Conservation (phyloP, 345 rosid genomes). For the Euphorbia lathyris region DNA sequence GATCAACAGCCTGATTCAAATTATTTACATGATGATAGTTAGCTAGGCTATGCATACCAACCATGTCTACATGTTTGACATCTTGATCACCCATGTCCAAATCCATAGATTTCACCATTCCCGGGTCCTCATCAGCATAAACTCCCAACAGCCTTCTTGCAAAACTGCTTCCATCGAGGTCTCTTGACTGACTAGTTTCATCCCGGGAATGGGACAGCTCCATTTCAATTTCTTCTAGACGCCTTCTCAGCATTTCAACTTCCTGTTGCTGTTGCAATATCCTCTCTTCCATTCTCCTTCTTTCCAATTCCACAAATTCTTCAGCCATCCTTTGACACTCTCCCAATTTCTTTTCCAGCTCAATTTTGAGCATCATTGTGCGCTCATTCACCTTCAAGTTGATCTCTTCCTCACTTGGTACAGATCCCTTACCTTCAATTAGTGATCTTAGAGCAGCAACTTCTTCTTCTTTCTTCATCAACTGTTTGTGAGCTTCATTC, state of each 20-base stretch:
- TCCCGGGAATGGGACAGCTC: constrained; percentile 44
- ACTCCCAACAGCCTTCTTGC: constrained; percentile 59
- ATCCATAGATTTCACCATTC: constrained; percentile 99
- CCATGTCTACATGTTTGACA: constrained; percentile 31
- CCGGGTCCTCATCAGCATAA: constrained; percentile 71
- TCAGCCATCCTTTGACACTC: constrained; percentile 83
- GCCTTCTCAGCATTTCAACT: constrained; percentile 71
- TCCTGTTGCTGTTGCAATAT: constrained; percentile 87
- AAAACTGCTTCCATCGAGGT: constrained; percentile 59
- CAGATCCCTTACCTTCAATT: constrained; percentile 48
- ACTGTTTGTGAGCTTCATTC: constrained; percentile 65
- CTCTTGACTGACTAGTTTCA: constrained; percentile 31
- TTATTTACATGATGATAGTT: constrained; percentile 29
- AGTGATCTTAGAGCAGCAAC: constrained; percentile 56
- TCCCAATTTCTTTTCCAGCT: constrained; percentile 70
- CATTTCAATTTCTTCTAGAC: constrained; percentile 71
- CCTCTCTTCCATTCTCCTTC: constrained; percentile 93
- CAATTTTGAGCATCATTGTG: constrained; percentile 43
- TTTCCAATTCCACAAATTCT: constrained; percentile 77
- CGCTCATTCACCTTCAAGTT: constrained; percentile 68
- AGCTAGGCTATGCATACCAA: constrained; percentile 24
- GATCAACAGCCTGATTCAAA: constrained; percentile 28
- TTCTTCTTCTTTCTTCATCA: constrained; percentile 82
- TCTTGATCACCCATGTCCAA: constrained; percentile 82
- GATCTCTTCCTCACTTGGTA: constrained; percentile 66